Base-by-base conservation (phyloP, 2,329 filamentous ascomycete genomes). In the Aspergillus tubingensis region DNA sequence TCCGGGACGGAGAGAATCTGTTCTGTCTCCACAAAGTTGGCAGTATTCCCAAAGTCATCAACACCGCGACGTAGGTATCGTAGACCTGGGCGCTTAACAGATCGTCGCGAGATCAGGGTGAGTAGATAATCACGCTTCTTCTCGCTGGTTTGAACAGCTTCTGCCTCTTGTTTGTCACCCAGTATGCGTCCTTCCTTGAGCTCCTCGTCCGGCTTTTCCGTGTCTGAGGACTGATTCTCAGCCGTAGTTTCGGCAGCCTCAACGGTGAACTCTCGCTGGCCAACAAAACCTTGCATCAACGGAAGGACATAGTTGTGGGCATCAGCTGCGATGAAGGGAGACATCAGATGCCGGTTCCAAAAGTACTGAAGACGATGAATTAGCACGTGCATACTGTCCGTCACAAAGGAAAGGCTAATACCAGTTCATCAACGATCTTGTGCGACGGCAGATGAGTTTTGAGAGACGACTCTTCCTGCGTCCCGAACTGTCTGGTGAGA, bases 1-100 rank as follows among this genome's bases (percentile, higher is more conserved):
- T 82, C 82, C 2, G 87, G 81, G 0, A 85, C 84, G 0, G 91
- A 95, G 2, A 99, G 82, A 8, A 99, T 89, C 75, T 99, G 95
- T 73, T 99, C 95, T 0, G 94, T 96, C 78, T 99, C 95, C 19
- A 98, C 94, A 27, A 84, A 88, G 71, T 99, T 99, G 17, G 95
- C 95, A 4, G 90, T 88, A 68, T 91, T 88, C 0, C 95, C 95
- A 60, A 93, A 87, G 60, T 98, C 92, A 67, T 99, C 92, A 21
- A 96, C 86, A 6, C 95, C 95, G 25, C 95, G 88, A 8, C 95
- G 89, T 3, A 97, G 82, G 76, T 99, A 99, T 57, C 95, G 87
- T 27, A 98, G 79, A 2, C 95, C 95, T 19, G 94, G 92, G 44
- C 95, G 86, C 69, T 94, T 91, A 21, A 89, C 86, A 1, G 92